Conservation (phyloP, 176 grass and related monocot genomes). For the Rhynchospora breviuscula region DNA sequence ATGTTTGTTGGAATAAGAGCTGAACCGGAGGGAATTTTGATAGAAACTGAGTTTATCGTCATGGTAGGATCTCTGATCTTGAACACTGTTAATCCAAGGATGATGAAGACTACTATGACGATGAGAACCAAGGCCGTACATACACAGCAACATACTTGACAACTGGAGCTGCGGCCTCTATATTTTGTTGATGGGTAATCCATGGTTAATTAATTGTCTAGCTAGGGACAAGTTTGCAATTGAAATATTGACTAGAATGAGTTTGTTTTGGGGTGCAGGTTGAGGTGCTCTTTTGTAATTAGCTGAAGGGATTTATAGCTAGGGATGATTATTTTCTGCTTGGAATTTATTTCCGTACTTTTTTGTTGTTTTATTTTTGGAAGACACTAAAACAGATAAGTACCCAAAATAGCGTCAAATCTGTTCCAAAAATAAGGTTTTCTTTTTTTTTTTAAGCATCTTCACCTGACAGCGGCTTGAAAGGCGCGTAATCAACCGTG, state of each 20-base stretch:
- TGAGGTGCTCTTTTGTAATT: not conserved
- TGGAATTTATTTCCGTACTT: not conserved
- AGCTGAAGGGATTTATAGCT: not conserved
- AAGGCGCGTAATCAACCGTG: not conserved
- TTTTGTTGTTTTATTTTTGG: not conserved
- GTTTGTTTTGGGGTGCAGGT: not conserved
- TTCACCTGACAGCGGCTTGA: not conserved
- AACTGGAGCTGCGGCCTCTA: not conserved
- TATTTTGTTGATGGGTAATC: not conserved
- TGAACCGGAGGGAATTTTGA: constrained; percentile 1
- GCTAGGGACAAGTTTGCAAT: not conserved
- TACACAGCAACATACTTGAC: constrained; percentile 36
- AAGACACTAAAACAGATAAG: not conserved
- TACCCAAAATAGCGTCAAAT: not conserved
- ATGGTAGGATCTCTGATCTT: constrained; percentile 59
- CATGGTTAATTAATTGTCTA: not conserved
- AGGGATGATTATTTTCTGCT: not conserved
- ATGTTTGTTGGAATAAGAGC: not conserved
- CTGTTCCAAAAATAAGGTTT: not conserved
- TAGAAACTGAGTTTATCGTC: constrained; percentile 50
- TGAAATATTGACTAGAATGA: not conserved
- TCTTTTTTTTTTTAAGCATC: not conserved
- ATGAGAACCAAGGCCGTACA: constrained; percentile 29
- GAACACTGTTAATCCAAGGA: constrained; percentile 40
- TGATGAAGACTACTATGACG: constrained; percentile 27